Evolutionary conservation across 23 red algal species (phyloP).

Genomic region (Chondrus crispus): DNA sequence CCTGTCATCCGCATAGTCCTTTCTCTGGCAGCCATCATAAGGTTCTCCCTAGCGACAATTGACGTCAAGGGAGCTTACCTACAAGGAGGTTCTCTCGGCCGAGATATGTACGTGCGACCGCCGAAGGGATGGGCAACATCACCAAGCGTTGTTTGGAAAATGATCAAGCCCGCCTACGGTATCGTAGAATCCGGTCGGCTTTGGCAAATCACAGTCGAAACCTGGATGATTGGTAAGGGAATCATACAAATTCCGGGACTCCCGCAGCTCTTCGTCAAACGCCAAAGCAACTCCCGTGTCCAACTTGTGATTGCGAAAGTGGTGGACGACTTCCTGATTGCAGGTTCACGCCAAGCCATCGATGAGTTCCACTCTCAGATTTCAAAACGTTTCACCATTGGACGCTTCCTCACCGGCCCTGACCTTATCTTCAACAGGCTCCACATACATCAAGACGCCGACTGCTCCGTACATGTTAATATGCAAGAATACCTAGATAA

Average conservation of each 20-base stretch:
- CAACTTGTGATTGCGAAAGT: constrained; percentile 8
- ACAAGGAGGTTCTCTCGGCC: background rate
- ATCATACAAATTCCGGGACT: background rate
- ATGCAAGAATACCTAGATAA: background rate
- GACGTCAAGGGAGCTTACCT: constrained; percentile 39
- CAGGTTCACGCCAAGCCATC: background rate
- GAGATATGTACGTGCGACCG: constrained; percentile 13
- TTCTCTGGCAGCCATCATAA: background rate
- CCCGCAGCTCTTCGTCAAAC: background rate
- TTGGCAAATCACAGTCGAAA: background rate
- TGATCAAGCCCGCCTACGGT: constrained; percentile 9
- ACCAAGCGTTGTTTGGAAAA: background rate
- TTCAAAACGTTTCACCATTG: background rate
- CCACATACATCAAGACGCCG: background rate
- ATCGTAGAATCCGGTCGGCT: background rate
- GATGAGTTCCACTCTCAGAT: background rate
- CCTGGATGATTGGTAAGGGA: background rate
- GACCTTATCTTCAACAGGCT: background rate
- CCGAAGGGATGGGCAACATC: background rate
- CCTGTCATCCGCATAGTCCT: constrained; percentile 16
- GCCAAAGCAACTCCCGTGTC: background rate
- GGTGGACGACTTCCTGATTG: background rate
- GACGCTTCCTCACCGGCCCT: background rate
- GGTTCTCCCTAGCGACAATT: background rate
- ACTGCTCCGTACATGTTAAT: background rate